A percentile compares a stretch with the other conserved stretches of the same genome.
phyloP scores from a whole-genome alignment of 2,329 filamentous ascomycete genomes.

The Metarhizium robertsii region DNA sequence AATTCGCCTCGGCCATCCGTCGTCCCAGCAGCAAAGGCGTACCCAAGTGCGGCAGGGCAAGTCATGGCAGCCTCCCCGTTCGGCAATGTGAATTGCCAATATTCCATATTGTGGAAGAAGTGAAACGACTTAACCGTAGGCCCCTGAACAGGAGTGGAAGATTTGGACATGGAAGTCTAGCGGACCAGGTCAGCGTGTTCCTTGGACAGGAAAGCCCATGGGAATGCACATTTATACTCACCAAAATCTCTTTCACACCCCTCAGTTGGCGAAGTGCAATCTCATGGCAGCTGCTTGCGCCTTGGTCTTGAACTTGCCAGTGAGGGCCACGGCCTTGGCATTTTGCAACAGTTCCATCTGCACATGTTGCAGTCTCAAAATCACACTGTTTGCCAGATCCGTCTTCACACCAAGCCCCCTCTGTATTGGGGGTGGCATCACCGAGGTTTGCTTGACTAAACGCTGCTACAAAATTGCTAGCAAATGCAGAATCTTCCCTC shows the following conservation, averaged over 20 bases:
- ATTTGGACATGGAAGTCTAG: slow-evolving; percentile 28
- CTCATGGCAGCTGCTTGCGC: slow-evolving; percentile 65
- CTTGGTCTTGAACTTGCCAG: slow-evolving; percentile 59
- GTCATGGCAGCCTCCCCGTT: slow-evolving; percentile 65
- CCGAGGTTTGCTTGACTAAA: slow-evolving; percentile 90
- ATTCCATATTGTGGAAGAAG: slow-evolving; percentile 73
- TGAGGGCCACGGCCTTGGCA: slow-evolving; percentile 68
- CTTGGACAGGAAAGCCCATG: neutral
- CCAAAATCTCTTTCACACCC: slow-evolving; percentile 39
- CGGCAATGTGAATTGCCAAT: slow-evolving; percentile 61
- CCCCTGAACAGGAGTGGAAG: slow-evolving; percentile 45
- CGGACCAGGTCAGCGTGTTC: neutral
- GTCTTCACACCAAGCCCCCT: slow-evolving; percentile 85
- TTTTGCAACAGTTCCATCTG: slow-evolving; percentile 55
- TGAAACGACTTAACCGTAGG: slow-evolving; percentile 72
- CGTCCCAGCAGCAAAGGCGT: slow-evolving; percentile 87
- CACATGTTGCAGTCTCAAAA: slow-evolving; percentile 76
- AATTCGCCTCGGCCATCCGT: slow-evolving; percentile 85
- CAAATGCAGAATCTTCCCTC: slow-evolving; percentile 40
- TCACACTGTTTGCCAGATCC: slow-evolving; percentile 63
- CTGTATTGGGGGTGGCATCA: slow-evolving; percentile 80
- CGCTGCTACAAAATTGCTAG: slow-evolving; percentile 70
- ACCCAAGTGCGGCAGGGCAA: slow-evolving; percentile 81
- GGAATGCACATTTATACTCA: slow-evolving; percentile 14
- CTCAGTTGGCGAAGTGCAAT: slow-evolving; percentile 64